Percentiles rank a stretch among this genome's conserved stretches.
Evolutionary conservation across 768 basidiomycete species (phyloP).

Genomic region (Agrocybe praecox): DNA sequence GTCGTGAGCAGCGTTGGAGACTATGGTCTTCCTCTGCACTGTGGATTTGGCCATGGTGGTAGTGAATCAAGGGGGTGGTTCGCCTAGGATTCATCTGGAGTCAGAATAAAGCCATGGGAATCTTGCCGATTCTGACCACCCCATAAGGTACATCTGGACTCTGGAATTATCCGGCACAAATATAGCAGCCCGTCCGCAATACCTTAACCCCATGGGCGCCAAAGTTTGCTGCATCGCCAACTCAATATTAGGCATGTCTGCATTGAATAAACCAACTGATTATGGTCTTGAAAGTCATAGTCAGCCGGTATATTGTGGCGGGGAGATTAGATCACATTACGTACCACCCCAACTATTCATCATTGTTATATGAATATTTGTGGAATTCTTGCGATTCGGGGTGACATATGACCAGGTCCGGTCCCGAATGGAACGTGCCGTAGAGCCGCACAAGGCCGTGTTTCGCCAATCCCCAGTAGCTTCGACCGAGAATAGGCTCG

Average conservation of each 20-base stretch:
- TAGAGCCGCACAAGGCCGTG: neutral
- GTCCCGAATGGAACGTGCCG: neutral
- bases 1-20: slow-evolving; percentile 18
- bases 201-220: slow-evolving; percentile 5
- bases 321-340: neutral
- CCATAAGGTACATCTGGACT: slow-evolving; percentile 8
- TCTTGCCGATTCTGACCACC: neutral
- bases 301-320: neutral
- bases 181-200: neutral
- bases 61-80: slow-evolving; percentile 6
- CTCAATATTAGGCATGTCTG: too few species aligned
- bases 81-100: neutral
- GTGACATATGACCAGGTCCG: neutral
- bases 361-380: neutral
- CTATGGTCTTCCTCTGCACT: slow-evolving; percentile 15
- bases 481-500: too few species aligned
- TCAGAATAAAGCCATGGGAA: slow-evolving; percentile 13
- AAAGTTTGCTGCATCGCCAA: neutral
- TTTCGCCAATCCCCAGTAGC: too few species aligned
- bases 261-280: neutral
- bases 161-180: slow-evolving; percentile 2
- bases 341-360: neutral
- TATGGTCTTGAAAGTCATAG: neutral
- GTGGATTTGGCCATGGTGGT: slow-evolving; percentile 16
- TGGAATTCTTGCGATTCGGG: neutral